Percentiles rank a stretch among this genome's conserved stretches.
These are phyloP conservation scores for Hanseniaspora occidentalis DNA, from an alignment of 805 yeast genomes.

Conservation along the genomic window DNA sequence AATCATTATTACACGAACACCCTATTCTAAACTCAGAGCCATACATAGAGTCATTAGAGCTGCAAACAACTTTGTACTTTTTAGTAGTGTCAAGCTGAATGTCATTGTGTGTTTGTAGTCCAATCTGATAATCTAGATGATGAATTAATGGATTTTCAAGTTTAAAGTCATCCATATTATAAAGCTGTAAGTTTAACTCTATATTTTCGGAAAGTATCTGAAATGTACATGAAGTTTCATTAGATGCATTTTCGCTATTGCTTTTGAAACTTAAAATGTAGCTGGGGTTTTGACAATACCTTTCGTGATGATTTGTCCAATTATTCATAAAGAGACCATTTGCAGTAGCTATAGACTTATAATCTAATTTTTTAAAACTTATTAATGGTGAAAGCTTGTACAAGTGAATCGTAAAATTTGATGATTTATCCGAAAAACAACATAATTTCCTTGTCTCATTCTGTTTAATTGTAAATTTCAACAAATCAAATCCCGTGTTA, in stretches of 20 bases:
- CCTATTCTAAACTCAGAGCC: not conserved
- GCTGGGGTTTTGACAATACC: slow-evolving; percentile 16
- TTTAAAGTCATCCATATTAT: slow-evolving; percentile 11
- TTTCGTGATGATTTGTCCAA: slow-evolving; percentile 4
- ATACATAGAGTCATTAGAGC: not conserved
- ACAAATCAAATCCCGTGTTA: slow-evolving; percentile 29
- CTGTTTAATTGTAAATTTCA: slow-evolving; percentile 14
- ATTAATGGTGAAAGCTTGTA: slow-evolving; percentile 7
- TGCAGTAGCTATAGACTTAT: not conserved
- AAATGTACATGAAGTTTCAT: no score
- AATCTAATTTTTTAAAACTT: not conserved
- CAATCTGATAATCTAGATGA: slow-evolving; percentile 9
- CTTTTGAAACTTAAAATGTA: slow-evolving; percentile 4
- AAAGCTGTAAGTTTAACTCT: slow-evolving; percentile 17
- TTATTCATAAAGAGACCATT: not conserved
- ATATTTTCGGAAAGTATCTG: no score
- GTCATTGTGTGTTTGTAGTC: slow-evolving; percentile 6
- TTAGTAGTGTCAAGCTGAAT: slow-evolving; percentile 13
- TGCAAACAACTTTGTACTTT: slow-evolving; percentile 14
- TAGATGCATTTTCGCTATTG: not conserved
- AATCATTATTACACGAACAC: not conserved
- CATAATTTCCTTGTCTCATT: slow-evolving; percentile 5
- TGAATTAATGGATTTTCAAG: slow-evolving; percentile 14
- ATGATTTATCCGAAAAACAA: slow-evolving; percentile 16
- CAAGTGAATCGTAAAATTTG: slow-evolving; percentile 15